Conservation (phyloP, 345 rosid genomes). For the Cardiospermum halicacabum region DNA sequence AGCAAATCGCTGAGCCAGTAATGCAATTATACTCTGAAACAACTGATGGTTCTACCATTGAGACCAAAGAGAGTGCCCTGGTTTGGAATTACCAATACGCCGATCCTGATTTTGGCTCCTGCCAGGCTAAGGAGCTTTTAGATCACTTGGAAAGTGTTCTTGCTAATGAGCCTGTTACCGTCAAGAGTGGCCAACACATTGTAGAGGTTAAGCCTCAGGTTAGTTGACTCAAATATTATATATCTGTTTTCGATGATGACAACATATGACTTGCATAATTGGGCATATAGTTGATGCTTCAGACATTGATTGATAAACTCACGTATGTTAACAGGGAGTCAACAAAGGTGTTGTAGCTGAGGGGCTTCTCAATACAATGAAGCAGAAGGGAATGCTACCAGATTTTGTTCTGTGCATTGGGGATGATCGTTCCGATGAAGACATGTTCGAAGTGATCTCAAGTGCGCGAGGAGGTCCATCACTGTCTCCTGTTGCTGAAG, state of each 20-base stretch:
- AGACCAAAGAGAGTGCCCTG: conserved; percentile 80
- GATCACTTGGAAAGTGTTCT: conserved; percentile 96
- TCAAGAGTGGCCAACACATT: conserved; percentile 76
- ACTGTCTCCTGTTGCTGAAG: conserved; percentile 81
- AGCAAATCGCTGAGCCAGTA: conserved; percentile 93
- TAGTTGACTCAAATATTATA: no score
- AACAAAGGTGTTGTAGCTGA: conserved; percentile 86
- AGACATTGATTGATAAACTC: not conserved
- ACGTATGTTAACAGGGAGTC: conserved; percentile 56
- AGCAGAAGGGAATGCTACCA: conserved; percentile 52
- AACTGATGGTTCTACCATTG: conserved; percentile 92
- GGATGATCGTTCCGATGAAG: conserved; percentile 91
- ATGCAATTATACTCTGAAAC: conserved; percentile 89
- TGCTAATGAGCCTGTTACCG: conserved; percentile 83
- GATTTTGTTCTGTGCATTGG: conserved; percentile 92
- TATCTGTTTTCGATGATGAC: no score
- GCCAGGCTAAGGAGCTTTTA: conserved; percentile 96
- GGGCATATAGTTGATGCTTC: not conserved
- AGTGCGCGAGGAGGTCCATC: conserved; percentile 48
- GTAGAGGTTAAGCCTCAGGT: conserved; percentile 99
- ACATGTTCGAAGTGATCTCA: conserved; percentile 90
- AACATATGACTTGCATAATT: no score
- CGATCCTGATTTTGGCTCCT: conserved; percentile 92
- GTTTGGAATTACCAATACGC: conserved; percentile 86
- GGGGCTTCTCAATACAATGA: conserved; percentile 55